A percentile compares a stretch with the other conserved stretches of the same genome.
Evolutionary conservation across 2,329 filamentous ascomycete species (phyloP).

Genomic region (Aquanectria penicillioides): DNA sequence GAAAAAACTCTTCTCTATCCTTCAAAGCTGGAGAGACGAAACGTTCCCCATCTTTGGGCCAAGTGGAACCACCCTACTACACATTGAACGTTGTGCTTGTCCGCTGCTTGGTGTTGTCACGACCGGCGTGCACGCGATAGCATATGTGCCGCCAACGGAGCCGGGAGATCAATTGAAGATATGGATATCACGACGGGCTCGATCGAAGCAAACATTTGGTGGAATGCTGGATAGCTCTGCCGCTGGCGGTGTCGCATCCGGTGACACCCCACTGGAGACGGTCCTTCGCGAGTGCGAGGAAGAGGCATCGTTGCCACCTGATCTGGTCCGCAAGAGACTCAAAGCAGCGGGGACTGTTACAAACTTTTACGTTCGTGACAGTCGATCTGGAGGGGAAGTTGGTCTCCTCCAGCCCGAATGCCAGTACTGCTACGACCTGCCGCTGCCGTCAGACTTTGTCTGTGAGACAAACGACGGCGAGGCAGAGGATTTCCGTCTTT

Average conservation of each 20-base stretch:
- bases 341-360: neutral
- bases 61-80: neutral
- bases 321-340: neutral
- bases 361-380: neutral
- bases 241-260: neutral
- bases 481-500: slow-evolving; percentile 1
- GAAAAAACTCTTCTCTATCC: neutral
- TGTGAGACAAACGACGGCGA: neutral
- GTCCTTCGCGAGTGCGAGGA: neutral
- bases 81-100: slow-evolving; percentile 5
- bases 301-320: neutral
- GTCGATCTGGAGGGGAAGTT: neutral
- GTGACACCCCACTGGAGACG: neutral
- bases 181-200: neutral
- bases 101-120: slow-evolving; percentile 2
- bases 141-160: neutral
- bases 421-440: neutral
- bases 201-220: neutral
- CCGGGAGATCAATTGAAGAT: neutral
- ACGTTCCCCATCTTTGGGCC: neutral
- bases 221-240: slow-evolving; percentile 3
- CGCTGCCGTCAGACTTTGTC: neutral
- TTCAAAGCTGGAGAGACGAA: neutral
- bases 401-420: slow-evolving; percentile 1
- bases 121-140: neutral